phyloP scores from a whole-genome alignment of 108 stramenopile genomes.

The Cyclotella sp. region DNA sequence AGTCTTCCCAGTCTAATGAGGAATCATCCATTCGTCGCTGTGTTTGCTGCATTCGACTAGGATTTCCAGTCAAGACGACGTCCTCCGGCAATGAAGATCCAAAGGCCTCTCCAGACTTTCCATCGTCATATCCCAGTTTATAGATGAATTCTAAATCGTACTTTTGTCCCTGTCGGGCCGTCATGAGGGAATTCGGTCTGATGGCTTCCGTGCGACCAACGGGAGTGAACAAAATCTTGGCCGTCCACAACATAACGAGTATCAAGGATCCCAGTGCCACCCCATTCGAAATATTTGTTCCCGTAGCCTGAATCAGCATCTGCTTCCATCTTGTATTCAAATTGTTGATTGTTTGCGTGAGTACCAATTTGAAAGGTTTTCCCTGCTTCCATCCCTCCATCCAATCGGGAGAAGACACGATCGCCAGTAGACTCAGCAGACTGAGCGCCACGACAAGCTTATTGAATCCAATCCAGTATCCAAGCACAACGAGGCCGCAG shows the following conservation, averaged over 20 bases:
- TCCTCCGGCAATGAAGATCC: conserved; percentile 45
- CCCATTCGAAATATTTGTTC: conserved; percentile 38
- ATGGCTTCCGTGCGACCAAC: not conserved
- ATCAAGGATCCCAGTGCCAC: conserved; percentile 38
- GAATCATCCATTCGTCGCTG: conserved; percentile 22
- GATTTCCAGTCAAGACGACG: not conserved
- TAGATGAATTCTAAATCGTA: conserved; percentile 50
- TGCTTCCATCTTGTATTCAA: conserved; percentile 46
- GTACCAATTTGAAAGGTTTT: conserved; percentile 38
- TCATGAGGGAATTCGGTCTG: not conserved
- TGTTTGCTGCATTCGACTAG: not conserved
- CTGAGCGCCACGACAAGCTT: conserved; percentile 37
- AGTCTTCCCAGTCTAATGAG: conserved; percentile 32
- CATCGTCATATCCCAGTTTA: conserved; percentile 58
- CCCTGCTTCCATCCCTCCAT: conserved; percentile 34
- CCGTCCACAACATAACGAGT: conserved; percentile 29
- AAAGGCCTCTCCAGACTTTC: conserved; percentile 43
- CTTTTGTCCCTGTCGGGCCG: not conserved
- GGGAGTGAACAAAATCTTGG: conserved; percentile 36
- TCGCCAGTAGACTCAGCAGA: conserved; percentile 18
- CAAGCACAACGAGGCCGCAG: conserved; percentile 15
- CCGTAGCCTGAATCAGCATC: conserved; percentile 32
- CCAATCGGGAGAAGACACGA: conserved; percentile 49
- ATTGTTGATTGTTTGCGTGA: conserved; percentile 18
- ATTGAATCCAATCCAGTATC: conserved; percentile 32